Evolutionary conservation across 176 grass and related monocot genomes (phyloP).

Genomic region (Zea luxurians): DNA sequence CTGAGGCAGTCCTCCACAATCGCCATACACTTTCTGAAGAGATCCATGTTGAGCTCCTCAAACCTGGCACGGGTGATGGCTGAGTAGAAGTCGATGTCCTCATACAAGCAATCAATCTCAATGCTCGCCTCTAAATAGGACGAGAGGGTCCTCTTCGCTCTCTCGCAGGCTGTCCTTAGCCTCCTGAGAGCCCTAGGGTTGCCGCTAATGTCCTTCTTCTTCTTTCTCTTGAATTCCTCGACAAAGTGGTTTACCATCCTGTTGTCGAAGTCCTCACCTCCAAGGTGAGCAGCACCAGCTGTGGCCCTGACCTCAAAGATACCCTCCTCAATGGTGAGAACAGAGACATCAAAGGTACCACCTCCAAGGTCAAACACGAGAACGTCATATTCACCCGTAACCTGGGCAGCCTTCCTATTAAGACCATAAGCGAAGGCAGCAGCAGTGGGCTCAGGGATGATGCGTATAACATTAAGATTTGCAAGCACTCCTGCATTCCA

Average conservation of each 20-base stretch:
- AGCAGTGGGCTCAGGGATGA: conserved; percentile 48
- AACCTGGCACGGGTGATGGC: too few relatives aligned
- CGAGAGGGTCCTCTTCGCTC: too few relatives aligned
- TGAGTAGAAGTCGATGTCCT: conserved; percentile 58
- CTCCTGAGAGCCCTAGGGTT: conserved; percentile 47
- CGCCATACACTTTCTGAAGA: conserved; percentile 61
- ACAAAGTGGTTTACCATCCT: conserved; percentile 49
- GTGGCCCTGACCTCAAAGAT: conserved; percentile 61
- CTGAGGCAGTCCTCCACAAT: conserved; percentile 54
- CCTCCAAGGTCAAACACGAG: conserved; percentile 43
- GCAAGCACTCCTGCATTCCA: conserved; percentile 55
- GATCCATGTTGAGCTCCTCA: conserved; percentile 33
- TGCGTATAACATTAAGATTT: conserved; percentile 58
- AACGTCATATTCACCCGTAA: conserved; percentile 32
- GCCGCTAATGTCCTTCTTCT: conserved; percentile 59
- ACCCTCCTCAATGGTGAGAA: conserved; percentile 52
- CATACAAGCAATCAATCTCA: neutral
- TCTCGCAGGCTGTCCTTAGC: neutral
- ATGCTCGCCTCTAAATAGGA: too few relatives aligned
- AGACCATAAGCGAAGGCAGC: conserved; percentile 61
- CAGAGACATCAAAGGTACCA: conserved; percentile 59
- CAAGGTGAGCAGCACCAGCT: conserved; percentile 49
- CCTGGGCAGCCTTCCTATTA: conserved; percentile 45
- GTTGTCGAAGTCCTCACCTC: too few relatives aligned
- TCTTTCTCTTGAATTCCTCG: conserved; percentile 62